A percentile compares a stretch with the other conserved stretches of the same genome.
These are phyloP conservation scores for Ascosphaera apis DNA, from an alignment of 2,329 filamentous ascomycete species.

Conservation along the genomic window DNA sequence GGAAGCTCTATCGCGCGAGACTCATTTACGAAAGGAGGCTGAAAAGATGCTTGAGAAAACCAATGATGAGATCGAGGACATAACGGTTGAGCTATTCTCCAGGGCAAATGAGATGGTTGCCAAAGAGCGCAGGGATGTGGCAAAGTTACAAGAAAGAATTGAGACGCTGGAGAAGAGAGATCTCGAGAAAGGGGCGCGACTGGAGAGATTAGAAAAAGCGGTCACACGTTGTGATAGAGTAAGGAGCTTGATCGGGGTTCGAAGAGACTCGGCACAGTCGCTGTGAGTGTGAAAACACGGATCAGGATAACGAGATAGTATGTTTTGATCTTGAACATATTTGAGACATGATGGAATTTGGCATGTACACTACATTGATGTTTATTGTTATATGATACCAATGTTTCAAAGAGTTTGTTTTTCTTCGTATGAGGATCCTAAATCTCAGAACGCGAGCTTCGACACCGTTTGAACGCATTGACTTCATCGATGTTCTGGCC, in stretches of 20 bases:
- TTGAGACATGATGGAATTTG: too few relatives aligned
- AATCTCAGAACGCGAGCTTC: too few relatives aligned
- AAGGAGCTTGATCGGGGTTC: constrained; percentile 25
- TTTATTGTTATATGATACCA: too few relatives aligned
- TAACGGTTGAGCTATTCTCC: constrained; percentile 36
- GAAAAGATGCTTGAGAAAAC: constrained; percentile 32
- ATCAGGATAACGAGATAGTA: neutral
- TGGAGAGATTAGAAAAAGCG: constrained; percentile 32
- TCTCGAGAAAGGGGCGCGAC: constrained; percentile 26
- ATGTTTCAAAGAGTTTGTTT: too few relatives aligned
- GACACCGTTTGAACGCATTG: too few relatives aligned
- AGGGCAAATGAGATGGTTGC: constrained; percentile 47
- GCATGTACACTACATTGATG: too few relatives aligned
- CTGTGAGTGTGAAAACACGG: neutral
- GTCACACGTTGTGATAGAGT: constrained; percentile 35
- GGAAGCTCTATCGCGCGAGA: constrained; percentile 30
- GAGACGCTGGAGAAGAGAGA: constrained; percentile 23
- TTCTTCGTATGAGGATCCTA: too few relatives aligned
- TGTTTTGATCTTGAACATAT: neutral
- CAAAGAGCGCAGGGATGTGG: constrained; percentile 33
- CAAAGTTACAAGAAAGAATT: constrained; percentile 26
- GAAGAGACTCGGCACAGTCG: neutral
- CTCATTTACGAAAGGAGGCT: constrained; percentile 30
- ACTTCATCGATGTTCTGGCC: too few relatives aligned
- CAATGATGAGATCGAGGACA: constrained; percentile 35